Evolutionary conservation across 306 rosid genomes (phyloP).

Genomic region (Abrus pulchellus): DNA sequence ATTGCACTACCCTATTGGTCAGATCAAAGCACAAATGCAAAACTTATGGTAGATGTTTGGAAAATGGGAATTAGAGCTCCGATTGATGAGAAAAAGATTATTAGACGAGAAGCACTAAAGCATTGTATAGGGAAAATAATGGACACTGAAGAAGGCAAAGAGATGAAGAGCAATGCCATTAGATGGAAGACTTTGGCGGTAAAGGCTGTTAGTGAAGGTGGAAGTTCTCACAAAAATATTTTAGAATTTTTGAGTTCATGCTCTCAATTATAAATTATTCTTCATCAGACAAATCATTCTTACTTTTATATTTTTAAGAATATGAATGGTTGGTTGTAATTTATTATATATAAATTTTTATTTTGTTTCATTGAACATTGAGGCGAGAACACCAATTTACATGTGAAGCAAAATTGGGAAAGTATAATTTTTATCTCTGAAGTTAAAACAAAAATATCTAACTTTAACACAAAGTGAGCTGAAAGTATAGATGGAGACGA

Average conservation of each 20-base stretch:
- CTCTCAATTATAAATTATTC: not conserved
- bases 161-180: slow-evolving; percentile 8
- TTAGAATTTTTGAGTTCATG: slow-evolving; percentile 12
- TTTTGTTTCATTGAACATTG: no score
- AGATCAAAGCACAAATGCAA: slow-evolving; percentile 45
- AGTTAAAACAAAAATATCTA: no score
- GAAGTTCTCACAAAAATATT: slow-evolving; percentile 32
- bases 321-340: not conserved
- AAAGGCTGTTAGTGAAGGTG: not conserved
- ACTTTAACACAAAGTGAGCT: no score
- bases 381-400: no score
- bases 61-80: slow-evolving; percentile 38
- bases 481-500: no score
- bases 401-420: no score
- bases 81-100: slow-evolving; percentile 19
- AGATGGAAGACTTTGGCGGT: slow-evolving; percentile 12
- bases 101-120: slow-evolving; percentile 17
- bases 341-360: no score
- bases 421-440: no score
- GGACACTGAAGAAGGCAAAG: slow-evolving; percentile 25
- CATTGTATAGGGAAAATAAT: slow-evolving; percentile 40
- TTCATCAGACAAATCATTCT: not conserved
- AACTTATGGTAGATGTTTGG: slow-evolving; percentile 44
- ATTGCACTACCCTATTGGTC: slow-evolving; percentile 42
- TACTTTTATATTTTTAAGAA: not conserved